Evolutionary conservation across 1,284 basidiomycete species (phyloP).

Genomic region (Cerrena zonata): DNA sequence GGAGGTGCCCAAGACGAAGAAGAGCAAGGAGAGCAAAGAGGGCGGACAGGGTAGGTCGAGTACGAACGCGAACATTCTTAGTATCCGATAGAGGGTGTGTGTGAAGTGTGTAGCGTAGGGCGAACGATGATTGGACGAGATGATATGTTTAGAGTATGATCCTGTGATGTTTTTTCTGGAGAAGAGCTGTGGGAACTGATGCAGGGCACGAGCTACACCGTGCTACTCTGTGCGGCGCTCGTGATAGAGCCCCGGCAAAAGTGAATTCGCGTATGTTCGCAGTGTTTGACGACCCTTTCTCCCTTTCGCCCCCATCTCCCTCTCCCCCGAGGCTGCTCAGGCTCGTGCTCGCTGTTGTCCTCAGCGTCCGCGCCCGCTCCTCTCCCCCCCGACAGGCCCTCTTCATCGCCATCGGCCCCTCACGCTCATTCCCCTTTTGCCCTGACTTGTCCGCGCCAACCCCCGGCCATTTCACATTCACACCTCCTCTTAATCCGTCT

Average conservation of each 20-base stretch:
- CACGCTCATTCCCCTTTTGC: no score
- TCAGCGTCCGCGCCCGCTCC: neutral
- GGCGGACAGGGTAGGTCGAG: conserved; percentile 27
- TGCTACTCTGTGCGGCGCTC: no score
- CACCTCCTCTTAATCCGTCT: neutral
- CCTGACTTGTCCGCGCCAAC: no score
- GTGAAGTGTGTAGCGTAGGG: no score
- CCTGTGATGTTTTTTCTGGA: conserved; percentile 1
- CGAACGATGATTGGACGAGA: neutral
- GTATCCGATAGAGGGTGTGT: conserved; percentile 26
- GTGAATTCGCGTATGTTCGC: neutral
- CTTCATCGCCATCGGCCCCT: neutral
- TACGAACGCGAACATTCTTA: conserved; percentile 25
- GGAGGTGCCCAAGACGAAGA: conserved; percentile 54
- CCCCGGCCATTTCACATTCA: neutral
- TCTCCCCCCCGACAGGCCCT: neutral
- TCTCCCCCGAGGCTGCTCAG: neutral
- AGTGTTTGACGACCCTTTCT: neutral
- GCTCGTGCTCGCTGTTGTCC: neutral
- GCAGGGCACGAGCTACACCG: no score
- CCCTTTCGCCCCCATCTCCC: neutral
- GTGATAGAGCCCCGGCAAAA: neutral
- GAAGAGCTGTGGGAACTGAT: no score
- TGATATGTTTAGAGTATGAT: neutral
- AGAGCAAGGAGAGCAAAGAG: conserved; percentile 43